Conservation (phyloP, 768 basidiomycete genomes). For the Tephrocybe sp. region DNA sequence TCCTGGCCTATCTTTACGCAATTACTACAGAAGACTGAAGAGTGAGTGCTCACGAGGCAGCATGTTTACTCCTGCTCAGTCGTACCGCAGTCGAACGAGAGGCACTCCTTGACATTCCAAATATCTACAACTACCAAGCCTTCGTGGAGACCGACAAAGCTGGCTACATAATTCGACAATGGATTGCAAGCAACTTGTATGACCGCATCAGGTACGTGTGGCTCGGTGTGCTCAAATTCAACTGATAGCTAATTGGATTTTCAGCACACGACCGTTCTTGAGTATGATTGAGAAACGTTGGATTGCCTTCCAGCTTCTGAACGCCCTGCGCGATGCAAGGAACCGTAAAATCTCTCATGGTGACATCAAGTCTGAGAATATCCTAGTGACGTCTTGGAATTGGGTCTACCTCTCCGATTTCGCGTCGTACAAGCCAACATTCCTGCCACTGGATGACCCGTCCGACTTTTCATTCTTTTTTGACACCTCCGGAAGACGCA, state of each 20-base stretch:
- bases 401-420: constrained; percentile 96
- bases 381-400: constrained; percentile 95
- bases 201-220: constrained; percentile 92
- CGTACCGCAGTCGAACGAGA: constrained; percentile 76
- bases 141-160: constrained; percentile 96
- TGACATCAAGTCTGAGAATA: constrained; percentile 96
- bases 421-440: constrained; percentile 92
- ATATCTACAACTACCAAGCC: constrained; percentile 84
- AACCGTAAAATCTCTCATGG: constrained; percentile 91
- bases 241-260: neutral
- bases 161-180: constrained; percentile 92
- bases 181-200: constrained; percentile 91
- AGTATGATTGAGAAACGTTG: constrained; percentile 93
- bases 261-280: constrained; percentile 93
- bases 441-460: constrained; percentile 93
- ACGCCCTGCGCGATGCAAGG: constrained; percentile 78
- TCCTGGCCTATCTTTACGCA: constrained; percentile 72
- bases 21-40: constrained; percentile 76
- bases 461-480: constrained; percentile 98
- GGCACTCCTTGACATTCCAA: constrained; percentile 76
- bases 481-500: constrained; percentile 89
- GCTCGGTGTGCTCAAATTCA: neutral
- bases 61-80: constrained; percentile 6
- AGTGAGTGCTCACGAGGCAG: constrained; percentile 53
- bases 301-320: constrained; percentile 93